Base-by-base conservation (phyloP, 2,329 filamentous ascomycete genomes). In the Shiraia sp. region DNA sequence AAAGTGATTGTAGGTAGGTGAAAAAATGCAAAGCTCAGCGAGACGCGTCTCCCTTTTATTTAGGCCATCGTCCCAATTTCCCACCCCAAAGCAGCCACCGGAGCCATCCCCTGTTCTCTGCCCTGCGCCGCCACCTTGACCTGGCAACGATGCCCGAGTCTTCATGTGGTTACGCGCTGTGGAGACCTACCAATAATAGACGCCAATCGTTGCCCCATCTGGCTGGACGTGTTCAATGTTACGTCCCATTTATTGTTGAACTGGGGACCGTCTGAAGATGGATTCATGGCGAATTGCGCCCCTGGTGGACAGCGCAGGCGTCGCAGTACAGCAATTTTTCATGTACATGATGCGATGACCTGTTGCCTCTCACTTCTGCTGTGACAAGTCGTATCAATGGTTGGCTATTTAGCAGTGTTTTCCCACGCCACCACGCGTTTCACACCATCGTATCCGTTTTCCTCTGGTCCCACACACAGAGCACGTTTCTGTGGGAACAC, bases 91-190 rank as follows among this genome's bases (percentile, higher is more conserved):
- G 40, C 40, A 48, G 44, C 33, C 47, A 43, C 49, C 30, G 37
- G 42, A 36, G 46, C 53, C 47, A 42, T 28, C 47, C 42, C 49
- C 39, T 40, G 47, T 50, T n/a, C n/a, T n/a, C 32, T 44, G 33
- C 27, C 39, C 46, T 45, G 45, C 56, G 56, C 54, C 50, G n/a
- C n/a, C n/a, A 51, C 52, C 47, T 40, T 57, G 53, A 33, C 54
- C 52, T 26, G 47, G 57, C 57, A 60, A 60, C 57, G 47, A n/a
- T 40, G 29, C 44, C 27, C 47, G 36, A 35, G 32, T n/a, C 42
- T 36, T 19, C 23, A 32, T 24, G 10, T 6, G 41, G 15, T 19
- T 27, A 30, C 6, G n/a, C 37, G 6, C 30, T 25, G 41, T 32
- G 23, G 35, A 29, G 27, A 40, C 35, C 30, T 6, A 15, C 51